Percentiles rank a stretch among this genome's conserved stretches.
phyloP scores from a whole-genome alignment of 1,284 basidiomycete genomes.

The Farysia itapuensis region DNA sequence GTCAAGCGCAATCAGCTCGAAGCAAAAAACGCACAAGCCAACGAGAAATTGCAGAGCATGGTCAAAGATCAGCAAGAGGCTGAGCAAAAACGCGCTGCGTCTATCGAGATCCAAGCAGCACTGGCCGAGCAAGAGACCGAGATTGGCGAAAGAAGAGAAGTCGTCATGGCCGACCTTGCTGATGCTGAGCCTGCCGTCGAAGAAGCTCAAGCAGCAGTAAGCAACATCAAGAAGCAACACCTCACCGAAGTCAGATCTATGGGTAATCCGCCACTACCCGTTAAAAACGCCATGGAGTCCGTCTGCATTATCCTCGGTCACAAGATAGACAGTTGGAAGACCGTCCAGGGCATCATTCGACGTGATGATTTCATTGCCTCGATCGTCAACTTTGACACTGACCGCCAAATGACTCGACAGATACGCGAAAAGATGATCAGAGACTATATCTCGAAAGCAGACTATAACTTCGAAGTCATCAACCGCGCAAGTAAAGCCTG shows the following conservation, averaged over 20 bases:
- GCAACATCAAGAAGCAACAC: constrained; percentile 95
- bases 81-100: constrained; percentile 94
- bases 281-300: constrained; percentile 98
- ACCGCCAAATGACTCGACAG: constrained; percentile 81
- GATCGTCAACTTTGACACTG: constrained; percentile 96
- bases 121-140: constrained; percentile 85
- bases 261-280: constrained; percentile 96
- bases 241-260: constrained; percentile 96
- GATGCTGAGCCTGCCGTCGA: constrained; percentile 96
- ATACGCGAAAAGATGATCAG: constrained; percentile 90
- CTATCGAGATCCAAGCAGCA: constrained; percentile 91
- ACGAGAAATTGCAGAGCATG: constrained; percentile 97
- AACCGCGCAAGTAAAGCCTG: constrained; percentile 95
- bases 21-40: constrained; percentile 90
- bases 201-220: constrained; percentile 91
- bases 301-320: constrained; percentile 97
- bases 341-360: constrained; percentile 93
- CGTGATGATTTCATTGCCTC: constrained; percentile 95
- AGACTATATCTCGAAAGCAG: constrained; percentile 86
- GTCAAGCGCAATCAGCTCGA: constrained; percentile 90
- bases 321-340: constrained; percentile 94
- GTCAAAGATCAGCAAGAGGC: constrained; percentile 97
- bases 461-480: constrained; percentile 93
- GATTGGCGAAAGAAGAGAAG: constrained; percentile 81
- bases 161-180: constrained; percentile 93